A percentile compares a stretch with the other conserved stretches of the same genome.
Conservation (phyloP, 1,284 basidiomycete genomes). For the Pascua sp. region DNA sequence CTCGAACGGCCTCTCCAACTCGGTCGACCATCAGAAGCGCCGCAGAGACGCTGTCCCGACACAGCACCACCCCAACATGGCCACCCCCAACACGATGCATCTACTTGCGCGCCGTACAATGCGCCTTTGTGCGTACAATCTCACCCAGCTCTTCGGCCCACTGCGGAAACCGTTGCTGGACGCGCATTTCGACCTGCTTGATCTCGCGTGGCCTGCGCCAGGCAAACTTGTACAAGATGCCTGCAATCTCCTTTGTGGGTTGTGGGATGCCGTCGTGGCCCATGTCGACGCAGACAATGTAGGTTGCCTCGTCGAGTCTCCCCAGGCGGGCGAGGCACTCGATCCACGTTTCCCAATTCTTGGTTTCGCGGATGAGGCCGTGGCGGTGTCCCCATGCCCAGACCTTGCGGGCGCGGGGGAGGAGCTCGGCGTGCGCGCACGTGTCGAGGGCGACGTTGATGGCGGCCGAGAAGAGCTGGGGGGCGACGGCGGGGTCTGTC, state of each 20-base stretch:
- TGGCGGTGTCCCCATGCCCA: slow-evolving; percentile 56
- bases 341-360: slow-evolving; percentile 71
- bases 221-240: slow-evolving; percentile 9
- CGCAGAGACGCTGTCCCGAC: too few species aligned
- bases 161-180: not conserved
- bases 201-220: not conserved
- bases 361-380: slow-evolving; percentile 57
- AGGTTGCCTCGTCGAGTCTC: slow-evolving; percentile 64
- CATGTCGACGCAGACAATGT: slow-evolving; percentile 66
- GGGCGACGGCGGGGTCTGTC: slow-evolving; percentile 26
- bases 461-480: slow-evolving; percentile 59
- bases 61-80: too few species aligned
- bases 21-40: too few species aligned
- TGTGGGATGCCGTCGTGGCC: not conserved
- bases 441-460: slow-evolving; percentile 81
- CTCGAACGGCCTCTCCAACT: too few species aligned
- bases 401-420: slow-evolving; percentile 57
- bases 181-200: not conserved
- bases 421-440: slow-evolving; percentile 63
- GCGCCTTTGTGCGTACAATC: too few species aligned
- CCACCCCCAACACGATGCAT: too few species aligned
- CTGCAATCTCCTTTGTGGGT: not conserved
- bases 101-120: too few species aligned
- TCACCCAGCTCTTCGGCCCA: not conserved
- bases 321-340: slow-evolving; percentile 77